phyloP scores from a whole-genome alignment of 768 basidiomycete genomes.

The Boletus subcaerulescens region DNA sequence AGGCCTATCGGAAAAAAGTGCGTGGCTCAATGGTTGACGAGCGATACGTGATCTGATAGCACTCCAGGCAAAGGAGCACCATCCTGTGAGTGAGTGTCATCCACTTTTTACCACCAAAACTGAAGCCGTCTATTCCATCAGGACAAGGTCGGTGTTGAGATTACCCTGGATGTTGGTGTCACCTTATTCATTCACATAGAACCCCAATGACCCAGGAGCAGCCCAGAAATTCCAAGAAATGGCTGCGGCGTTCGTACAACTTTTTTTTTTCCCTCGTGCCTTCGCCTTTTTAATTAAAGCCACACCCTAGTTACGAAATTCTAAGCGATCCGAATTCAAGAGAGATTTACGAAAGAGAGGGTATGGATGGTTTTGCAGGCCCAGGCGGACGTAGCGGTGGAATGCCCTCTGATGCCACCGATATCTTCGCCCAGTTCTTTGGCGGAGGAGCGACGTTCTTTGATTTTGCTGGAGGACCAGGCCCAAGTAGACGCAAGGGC shows the following conservation, averaged over 20 bases:
- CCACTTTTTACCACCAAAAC: not conserved
- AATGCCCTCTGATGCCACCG: slow-evolving; percentile 50
- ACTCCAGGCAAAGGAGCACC: slow-evolving; percentile 77
- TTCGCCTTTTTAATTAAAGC: slow-evolving; percentile 7
- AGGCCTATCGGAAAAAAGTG: slow-evolving; percentile 92
- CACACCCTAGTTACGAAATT: slow-evolving; percentile 68
- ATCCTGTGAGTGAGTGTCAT: slow-evolving; percentile 65
- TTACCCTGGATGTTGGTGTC: not conserved
- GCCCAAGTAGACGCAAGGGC: slow-evolving; percentile 51
- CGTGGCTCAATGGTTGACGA: slow-evolving; percentile 12
- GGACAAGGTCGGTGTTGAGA: slow-evolving; percentile 58
- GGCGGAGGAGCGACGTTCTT: slow-evolving; percentile 56
- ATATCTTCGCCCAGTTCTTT: slow-evolving; percentile 78
- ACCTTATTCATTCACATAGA: slow-evolving; percentile 41
- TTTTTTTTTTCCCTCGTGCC: not conserved
- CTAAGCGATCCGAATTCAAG: slow-evolving; percentile 68
- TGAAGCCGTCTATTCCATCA: slow-evolving; percentile 26
- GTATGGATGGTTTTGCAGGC: slow-evolving; percentile 64
- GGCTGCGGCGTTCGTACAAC: slow-evolving; percentile 69
- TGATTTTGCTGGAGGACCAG: slow-evolving; percentile 56
- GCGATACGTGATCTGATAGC: slow-evolving; percentile 13
- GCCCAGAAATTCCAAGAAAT: slow-evolving; percentile 85
- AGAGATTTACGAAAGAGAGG: slow-evolving; percentile 68
- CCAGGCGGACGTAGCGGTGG: slow-evolving; percentile 43
- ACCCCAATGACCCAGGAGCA: slow-evolving; percentile 85